Base-by-base conservation (phyloP, 148 eudicot genomes). In the Simmondsia chinensis region DNA sequence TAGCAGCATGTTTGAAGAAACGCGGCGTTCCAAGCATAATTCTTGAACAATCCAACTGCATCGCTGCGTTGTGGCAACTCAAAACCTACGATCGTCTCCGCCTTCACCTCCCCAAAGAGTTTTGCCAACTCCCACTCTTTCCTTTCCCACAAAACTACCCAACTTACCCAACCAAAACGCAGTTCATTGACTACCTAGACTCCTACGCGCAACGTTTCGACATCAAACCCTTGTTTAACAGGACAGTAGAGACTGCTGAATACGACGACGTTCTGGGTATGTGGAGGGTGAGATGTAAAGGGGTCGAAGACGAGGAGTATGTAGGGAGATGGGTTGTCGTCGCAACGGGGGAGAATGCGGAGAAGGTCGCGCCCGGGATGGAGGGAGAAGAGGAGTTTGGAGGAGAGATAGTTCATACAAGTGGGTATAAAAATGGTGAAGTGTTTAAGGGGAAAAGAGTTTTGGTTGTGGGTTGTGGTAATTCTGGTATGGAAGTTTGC, bases 301-400 rank as follows among this genome's bases (percentile, higher is more conserved):
- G 34, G 25, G n/a, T 6, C 38, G 56, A 25, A 13, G 30, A 36
- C 35, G 17, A 4, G 8, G 88, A 76, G 71, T 76, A 73, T 3
- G 62, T 76, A 9, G 48, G 68, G 9, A 38, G 81, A 54, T 76
- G 83, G 83, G 39, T 87, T 54, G 77, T 87, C 52, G 96, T 76
- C 67, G 96, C 96, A 5, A 83, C 85, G 0, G 96, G 96, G 0
- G 96, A 87, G 69, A 87, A 87, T 77, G 96, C 94, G 13, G 94
- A 79, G 74, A 65, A 64, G 36, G 65, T 74, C 51, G 61, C 57
- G 34, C 96, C 96, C 30, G 76, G 69, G 29, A 58, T 87, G 2
- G 80, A 79, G 13, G 96, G 96, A 29, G 17, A 19, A 29, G 63
- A 39, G 2, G 72, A 62, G 57, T 76, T 76, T 42, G 64, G 48